Conservation (phyloP, 73 alveolate genomes). For the Symbiodinium pilosum region DNA sequence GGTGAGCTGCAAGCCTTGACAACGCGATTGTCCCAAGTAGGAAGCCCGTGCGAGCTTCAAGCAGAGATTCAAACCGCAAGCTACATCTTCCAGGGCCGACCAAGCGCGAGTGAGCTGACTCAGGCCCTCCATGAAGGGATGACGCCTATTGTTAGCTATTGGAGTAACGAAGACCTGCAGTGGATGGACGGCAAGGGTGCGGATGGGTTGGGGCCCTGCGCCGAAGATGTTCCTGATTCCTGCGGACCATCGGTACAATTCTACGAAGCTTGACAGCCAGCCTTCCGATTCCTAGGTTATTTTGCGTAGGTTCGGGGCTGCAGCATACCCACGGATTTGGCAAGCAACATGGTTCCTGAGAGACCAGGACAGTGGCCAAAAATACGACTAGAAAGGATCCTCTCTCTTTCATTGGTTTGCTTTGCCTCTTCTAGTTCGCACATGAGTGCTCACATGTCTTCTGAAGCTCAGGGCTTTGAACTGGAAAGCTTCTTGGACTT, state of each 20-base stretch:
- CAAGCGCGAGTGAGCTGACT: slow-evolving; percentile 39
- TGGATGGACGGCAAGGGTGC: slow-evolving; percentile 90
- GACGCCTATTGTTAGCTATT: slow-evolving; percentile 83
- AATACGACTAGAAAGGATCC: no score
- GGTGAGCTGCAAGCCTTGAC: slow-evolving; percentile 7
- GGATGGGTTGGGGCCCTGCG: slow-evolving; percentile 58
- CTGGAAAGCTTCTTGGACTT: slow-evolving; percentile 25
- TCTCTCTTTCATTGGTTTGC: not conserved
- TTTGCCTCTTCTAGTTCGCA: not conserved
- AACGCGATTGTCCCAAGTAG: slow-evolving; percentile 20
- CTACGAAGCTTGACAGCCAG: slow-evolving; percentile 24
- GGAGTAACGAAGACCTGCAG: slow-evolving; percentile 57
- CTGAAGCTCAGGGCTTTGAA: slow-evolving; percentile 22
- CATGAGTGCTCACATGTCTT: not conserved
- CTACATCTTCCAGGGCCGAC: slow-evolving; percentile 19
- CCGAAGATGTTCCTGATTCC: slow-evolving; percentile 21
- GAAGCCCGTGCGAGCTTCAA: slow-evolving; percentile 13
- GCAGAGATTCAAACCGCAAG: not conserved
- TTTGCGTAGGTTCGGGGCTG: no score
- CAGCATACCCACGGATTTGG: no score
- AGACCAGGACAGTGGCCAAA: no score
- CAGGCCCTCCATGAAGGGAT: slow-evolving; percentile 36
- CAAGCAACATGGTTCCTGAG: no score
- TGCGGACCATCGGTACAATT: slow-evolving; percentile 54
- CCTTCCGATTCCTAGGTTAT: no score